A percentile compares a stretch with the other conserved stretches of the same genome.
phyloP scores from a whole-genome alignment of 2,329 filamentous ascomycete species.

The Rutstroemia sp. region DNA sequence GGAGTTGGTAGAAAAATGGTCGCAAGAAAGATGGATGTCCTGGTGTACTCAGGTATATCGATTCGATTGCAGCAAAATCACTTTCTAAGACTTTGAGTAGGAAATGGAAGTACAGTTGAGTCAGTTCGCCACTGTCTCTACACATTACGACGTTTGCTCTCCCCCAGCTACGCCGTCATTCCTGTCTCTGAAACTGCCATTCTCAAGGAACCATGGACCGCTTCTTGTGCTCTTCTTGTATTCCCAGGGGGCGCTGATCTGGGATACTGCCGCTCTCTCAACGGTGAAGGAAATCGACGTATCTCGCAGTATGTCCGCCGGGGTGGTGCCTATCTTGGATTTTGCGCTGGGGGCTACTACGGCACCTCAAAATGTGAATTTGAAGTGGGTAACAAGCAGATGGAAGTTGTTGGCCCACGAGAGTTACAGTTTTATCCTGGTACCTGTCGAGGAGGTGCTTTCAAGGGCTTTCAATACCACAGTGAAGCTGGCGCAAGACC shows the following conservation, averaged over 20 bases:
- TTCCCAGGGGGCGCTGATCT: conserved; percentile 92
- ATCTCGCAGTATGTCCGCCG: conserved; percentile 80
- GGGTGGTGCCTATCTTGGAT: conserved; percentile 80
- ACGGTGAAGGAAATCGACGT: conserved; percentile 77
- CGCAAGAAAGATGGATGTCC: conserved; percentile 69
- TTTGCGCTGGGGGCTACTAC: conserved; percentile 95
- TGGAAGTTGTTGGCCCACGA: conserved; percentile 79
- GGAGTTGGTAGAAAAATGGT: conserved; percentile 42
- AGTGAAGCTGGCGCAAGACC: conserved; percentile 79
- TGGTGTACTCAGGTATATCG: conserved; percentile 77
- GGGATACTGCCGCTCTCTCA: conserved; percentile 80
- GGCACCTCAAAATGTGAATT: conserved; percentile 79
- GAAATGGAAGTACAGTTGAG: conserved; percentile 76
- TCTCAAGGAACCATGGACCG: conserved; percentile 84
- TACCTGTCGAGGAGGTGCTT: conserved; percentile 77
- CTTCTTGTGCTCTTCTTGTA: conserved; percentile 81
- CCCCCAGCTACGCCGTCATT: conserved; percentile 88
- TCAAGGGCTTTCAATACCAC: conserved; percentile 82
- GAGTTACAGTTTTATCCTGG: conserved; percentile 89
- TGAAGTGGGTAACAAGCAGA: conserved; percentile 70
- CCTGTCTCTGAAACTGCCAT: conserved; percentile 71
- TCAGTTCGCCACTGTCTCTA: conserved; percentile 87
- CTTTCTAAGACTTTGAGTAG: conserved; percentile 35
- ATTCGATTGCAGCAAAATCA: neutral
- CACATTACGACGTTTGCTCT: conserved; percentile 76